Evolutionary conservation across 768 basidiomycete genomes (phyloP).

Genomic region (Tephrocybe sp.): DNA sequence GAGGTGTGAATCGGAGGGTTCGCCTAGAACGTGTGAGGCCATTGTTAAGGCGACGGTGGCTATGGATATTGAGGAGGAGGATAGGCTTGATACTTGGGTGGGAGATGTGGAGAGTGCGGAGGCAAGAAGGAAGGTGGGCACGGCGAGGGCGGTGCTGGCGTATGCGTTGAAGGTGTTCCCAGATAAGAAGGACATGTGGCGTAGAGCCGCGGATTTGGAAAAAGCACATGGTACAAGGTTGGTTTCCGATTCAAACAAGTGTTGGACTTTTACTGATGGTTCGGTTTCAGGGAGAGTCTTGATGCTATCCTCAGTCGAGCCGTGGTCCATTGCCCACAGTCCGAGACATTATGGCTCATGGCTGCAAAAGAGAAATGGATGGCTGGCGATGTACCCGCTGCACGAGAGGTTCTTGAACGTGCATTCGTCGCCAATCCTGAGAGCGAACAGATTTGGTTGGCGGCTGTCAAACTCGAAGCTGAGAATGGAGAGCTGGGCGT

Average conservation of each 20-base stretch:
- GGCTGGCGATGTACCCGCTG: constrained; percentile 82
- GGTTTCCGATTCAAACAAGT: constrained; percentile 6
- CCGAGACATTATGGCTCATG: constrained; percentile 98
- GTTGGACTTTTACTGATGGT: neutral
- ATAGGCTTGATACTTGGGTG: constrained; percentile 85
- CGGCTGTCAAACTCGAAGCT: constrained; percentile 94
- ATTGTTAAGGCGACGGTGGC: constrained; percentile 93
- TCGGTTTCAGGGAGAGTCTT: constrained; percentile 60
- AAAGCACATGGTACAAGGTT: constrained; percentile 85
- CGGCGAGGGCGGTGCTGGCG: constrained; percentile 84
- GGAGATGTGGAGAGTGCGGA: constrained; percentile 88
- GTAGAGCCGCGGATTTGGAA: constrained; percentile 89
- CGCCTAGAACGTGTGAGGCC: constrained; percentile 84
- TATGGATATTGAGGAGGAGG: constrained; percentile 95
- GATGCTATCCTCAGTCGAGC: constrained; percentile 81
- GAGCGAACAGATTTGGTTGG: constrained; percentile 97
- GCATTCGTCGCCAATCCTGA: constrained; percentile 96
- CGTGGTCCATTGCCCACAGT: constrained; percentile 89
- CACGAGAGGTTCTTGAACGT: constrained; percentile 81
- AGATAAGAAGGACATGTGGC: constrained; percentile 82
- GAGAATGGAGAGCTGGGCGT: constrained; percentile 91
- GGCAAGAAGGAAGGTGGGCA: constrained; percentile 69
- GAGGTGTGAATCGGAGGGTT: constrained; percentile 82
- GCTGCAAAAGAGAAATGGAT: constrained; percentile 97
- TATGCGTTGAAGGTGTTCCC: constrained; percentile 92